phyloP scores from a whole-genome alignment of 2,329 filamentous ascomycete species.

The Hymenoscyphus linearis region DNA sequence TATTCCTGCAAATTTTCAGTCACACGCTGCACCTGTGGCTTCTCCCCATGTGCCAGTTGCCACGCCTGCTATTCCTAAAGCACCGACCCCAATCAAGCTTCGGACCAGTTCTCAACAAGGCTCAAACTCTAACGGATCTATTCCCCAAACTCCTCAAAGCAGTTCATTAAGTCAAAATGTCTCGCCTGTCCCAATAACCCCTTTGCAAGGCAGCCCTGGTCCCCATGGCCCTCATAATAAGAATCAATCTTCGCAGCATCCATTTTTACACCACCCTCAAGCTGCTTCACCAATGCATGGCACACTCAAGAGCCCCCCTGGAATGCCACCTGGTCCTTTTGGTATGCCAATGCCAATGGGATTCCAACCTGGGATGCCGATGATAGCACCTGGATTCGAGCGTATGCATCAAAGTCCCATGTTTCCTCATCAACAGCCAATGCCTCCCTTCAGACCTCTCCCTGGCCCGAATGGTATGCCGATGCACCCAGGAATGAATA shows the following conservation, averaged over 20 bases:
- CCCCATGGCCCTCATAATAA: slow-evolving; percentile 61
- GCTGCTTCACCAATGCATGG: slow-evolving; percentile 59
- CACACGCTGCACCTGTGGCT: slow-evolving; percentile 52
- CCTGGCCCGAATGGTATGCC: slow-evolving; percentile 44
- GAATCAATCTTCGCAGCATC: slow-evolving; percentile 40
- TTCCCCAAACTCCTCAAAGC: slow-evolving; percentile 63
- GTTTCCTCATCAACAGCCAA: slow-evolving; percentile 46
- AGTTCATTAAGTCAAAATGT: slow-evolving; percentile 49
- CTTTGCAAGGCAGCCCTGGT: slow-evolving; percentile 60
- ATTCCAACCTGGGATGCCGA: slow-evolving; percentile 42
- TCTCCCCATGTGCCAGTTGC: slow-evolving; percentile 77
- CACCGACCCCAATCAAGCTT: slow-evolving; percentile 70
- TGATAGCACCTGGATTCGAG: slow-evolving; percentile 40
- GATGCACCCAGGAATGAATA: slow-evolving; percentile 55
- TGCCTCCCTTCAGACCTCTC: slow-evolving; percentile 52
- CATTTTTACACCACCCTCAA: slow-evolving; percentile 50
- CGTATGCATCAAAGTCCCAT: slow-evolving; percentile 44
- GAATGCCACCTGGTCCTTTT: slow-evolving; percentile 41
- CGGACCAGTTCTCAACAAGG: slow-evolving; percentile 70
- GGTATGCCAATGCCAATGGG: slow-evolving; percentile 51
- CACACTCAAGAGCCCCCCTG: slow-evolving; percentile 52
- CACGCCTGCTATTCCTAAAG: slow-evolving; percentile 77
- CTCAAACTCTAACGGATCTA: slow-evolving; percentile 52
- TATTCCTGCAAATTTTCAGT: slow-evolving; percentile 51
- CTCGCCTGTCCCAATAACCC: slow-evolving; percentile 56